phyloP scores from a whole-genome alignment of 1,284 basidiomycete species.

The Cryptococcus sp. region DNA sequence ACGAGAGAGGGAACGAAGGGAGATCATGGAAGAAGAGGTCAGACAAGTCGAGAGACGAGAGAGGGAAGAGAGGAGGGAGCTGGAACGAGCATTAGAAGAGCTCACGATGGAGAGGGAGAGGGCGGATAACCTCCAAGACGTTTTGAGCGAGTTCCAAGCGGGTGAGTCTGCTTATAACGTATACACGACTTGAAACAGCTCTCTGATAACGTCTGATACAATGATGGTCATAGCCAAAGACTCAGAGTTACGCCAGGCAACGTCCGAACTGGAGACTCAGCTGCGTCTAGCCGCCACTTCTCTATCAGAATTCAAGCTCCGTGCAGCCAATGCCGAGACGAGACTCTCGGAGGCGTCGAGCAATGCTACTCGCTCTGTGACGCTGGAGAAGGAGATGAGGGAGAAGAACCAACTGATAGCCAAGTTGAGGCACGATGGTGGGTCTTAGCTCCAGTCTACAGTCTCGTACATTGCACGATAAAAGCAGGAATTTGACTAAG shows the following conservation, averaged over 20 bases:
- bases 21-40: slow-evolving; percentile 63
- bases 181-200: slow-evolving; percentile 1
- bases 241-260: slow-evolving; percentile 64
- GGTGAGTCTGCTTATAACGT: slow-evolving; percentile 59
- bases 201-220: slow-evolving; percentile 4
- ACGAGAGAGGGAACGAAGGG: slow-evolving; percentile 70
- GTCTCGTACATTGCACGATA: neutral
- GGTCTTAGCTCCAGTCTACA: slow-evolving; percentile 18
- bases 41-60: slow-evolving; percentile 67
- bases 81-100: slow-evolving; percentile 60
- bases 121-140: slow-evolving; percentile 80
- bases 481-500: neutral
- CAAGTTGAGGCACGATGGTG: slow-evolving; percentile 92
- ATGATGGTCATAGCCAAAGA: slow-evolving; percentile 54
- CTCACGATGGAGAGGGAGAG: slow-evolving; percentile 72
- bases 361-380: slow-evolving; percentile 65
- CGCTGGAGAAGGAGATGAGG: slow-evolving; percentile 84
- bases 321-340: slow-evolving; percentile 77
- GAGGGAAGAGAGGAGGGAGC: slow-evolving; percentile 63
- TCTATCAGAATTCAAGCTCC: slow-evolving; percentile 79
- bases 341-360: slow-evolving; percentile 71
- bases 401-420: slow-evolving; percentile 90
- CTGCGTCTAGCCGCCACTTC: slow-evolving; percentile 69
- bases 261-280: slow-evolving; percentile 77
- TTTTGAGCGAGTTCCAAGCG: slow-evolving; percentile 91